Evolutionary conservation across 768 basidiomycete species (phyloP).

Genomic region (Artomyces pyxidatus): DNA sequence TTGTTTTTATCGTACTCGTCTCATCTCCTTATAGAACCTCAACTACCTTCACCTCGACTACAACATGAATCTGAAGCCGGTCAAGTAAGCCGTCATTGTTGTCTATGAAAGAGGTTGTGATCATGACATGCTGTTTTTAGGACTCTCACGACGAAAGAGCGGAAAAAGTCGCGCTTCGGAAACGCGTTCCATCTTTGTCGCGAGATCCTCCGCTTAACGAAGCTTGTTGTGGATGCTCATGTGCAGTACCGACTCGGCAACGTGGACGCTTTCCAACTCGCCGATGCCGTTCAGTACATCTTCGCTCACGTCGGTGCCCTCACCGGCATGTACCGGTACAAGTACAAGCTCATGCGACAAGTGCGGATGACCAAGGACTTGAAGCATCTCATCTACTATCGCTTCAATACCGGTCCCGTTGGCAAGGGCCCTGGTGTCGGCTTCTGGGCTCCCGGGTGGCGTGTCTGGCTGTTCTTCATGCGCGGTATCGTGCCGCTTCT

Average conservation of each 20-base stretch:
- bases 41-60: conserved; percentile 96
- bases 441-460: conserved; percentile 99
- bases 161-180: conserved; percentile 99
- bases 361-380: conserved; percentile 99
- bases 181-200: conserved; percentile 98
- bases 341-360: conserved; percentile 99
- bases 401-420: conserved; percentile 99
- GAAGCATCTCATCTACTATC: conserved; percentile 97
- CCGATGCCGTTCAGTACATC: conserved; percentile 96
- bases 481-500: conserved; percentile 96
- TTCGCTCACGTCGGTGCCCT: conserved; percentile 96
- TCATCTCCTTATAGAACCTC: conserved; percentile 49
- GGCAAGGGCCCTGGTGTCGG: conserved; percentile 98
- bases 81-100: conserved; percentile 39
- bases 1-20: neutral
- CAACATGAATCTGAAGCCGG: conserved; percentile 98
- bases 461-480: conserved; percentile 99
- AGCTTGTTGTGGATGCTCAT: conserved; percentile 97
- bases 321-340: conserved; percentile 99
- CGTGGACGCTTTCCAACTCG: conserved; percentile 98
- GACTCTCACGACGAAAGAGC: conserved; percentile 97
- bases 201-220: conserved; percentile 95
- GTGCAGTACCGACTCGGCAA: conserved; percentile 98
- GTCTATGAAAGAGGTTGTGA: neutral
- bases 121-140: conserved; percentile 31